Conservation (phyloP, 768 basidiomycete genomes). For the Boletus vermiculosoides region DNA sequence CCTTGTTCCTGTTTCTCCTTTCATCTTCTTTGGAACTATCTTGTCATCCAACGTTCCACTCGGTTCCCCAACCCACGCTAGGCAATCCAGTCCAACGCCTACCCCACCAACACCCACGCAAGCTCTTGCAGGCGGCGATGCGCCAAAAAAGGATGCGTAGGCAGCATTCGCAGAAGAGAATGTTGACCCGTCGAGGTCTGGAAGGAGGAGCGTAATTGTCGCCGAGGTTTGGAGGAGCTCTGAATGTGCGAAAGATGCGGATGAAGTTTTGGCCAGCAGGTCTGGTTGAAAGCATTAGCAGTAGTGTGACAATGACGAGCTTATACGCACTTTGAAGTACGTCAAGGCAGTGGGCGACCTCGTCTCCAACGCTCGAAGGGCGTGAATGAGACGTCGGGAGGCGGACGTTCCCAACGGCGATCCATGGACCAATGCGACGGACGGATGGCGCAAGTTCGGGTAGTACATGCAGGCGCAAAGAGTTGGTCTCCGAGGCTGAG, state of each 20-base stretch:
- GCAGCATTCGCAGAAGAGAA: slow-evolving; percentile 76
- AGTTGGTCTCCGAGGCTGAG: neutral
- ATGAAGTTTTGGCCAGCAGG: slow-evolving; percentile 45
- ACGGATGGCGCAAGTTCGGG: slow-evolving; percentile 14
- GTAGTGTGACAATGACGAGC: neutral
- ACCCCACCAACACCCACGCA: slow-evolving; percentile 76
- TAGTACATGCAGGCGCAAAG: neutral
- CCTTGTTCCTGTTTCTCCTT: slow-evolving; percentile 40
- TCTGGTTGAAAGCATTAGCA: slow-evolving; percentile 37
- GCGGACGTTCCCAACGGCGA: slow-evolving; percentile 60
- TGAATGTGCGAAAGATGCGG: slow-evolving; percentile 33
- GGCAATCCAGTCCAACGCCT: slow-evolving; percentile 71
- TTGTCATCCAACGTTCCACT: slow-evolving; percentile 13
- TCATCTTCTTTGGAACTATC: neutral
- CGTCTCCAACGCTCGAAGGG: slow-evolving; percentile 67
- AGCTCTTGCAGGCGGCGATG: slow-evolving; percentile 91
- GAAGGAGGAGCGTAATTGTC: slow-evolving; percentile 81
- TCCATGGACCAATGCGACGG: slow-evolving; percentile 56
- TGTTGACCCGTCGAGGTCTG: slow-evolving; percentile 62
- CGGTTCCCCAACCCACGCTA: slow-evolving; percentile 52
- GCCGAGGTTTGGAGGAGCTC: slow-evolving; percentile 29
- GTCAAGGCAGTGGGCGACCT: slow-evolving; percentile 69
- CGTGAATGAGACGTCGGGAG: slow-evolving; percentile 21
- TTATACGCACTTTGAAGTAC: slow-evolving; percentile 52
- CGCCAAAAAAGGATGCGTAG: slow-evolving; percentile 82